Conservation (phyloP, 441 rosid species). For the Brassica hybrid region DNA sequence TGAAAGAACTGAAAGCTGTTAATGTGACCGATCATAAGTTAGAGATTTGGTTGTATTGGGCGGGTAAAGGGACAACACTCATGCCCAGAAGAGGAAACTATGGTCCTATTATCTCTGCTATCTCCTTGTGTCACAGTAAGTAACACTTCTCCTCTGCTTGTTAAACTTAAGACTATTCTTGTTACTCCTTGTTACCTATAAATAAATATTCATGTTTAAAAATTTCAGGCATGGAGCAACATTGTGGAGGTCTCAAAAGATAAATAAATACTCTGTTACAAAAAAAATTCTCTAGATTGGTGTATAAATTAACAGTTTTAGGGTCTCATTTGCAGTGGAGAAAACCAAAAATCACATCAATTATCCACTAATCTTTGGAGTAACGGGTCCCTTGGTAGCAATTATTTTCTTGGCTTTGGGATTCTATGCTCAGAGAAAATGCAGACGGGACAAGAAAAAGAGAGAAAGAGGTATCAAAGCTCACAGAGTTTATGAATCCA, state of each 20-base stretch:
- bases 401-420: not conserved
- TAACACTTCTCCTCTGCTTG: too few relatives aligned
- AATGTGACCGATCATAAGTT: conserved; percentile 27
- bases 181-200: not conserved
- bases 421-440: not conserved
- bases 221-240: conserved; percentile 28
- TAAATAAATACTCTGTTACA: not conserved
- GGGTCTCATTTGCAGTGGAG: not conserved
- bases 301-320: not conserved
- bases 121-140: conserved; percentile 52
- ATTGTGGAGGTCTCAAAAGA: conserved; percentile 26
- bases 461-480: not conserved
- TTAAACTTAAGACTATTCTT: not conserved
- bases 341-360: not conserved
- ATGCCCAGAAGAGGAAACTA: conserved; percentile 37
- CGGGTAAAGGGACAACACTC: conserved; percentile 40
- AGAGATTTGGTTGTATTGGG: conserved; percentile 41
- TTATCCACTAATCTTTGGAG: not conserved
- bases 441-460: not conserved
- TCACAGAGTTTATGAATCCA: not conserved
- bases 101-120: conserved; percentile 42
- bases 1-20: conserved; percentile 9
- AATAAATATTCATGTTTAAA: not conserved
- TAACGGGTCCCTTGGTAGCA: not conserved
- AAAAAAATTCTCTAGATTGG: not conserved